These are phyloP conservation scores for Quercus phellos DNA, from an alignment of 331 rosid species.

Conservation along the genomic window DNA sequence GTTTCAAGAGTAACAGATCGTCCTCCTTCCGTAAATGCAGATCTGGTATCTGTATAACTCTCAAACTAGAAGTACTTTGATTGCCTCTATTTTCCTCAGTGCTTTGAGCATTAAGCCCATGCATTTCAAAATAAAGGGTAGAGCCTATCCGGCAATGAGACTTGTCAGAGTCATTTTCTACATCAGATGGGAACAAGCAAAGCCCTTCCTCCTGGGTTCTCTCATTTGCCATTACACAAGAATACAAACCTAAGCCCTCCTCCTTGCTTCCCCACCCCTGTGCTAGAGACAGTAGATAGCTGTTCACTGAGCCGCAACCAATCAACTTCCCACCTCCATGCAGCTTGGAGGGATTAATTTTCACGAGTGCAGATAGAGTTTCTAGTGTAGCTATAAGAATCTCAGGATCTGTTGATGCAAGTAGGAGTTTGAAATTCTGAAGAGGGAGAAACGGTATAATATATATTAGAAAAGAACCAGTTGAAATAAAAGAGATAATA, in stretches of 20 bases:
- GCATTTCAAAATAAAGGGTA: constrained; percentile 91
- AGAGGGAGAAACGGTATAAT: constrained; percentile 15
- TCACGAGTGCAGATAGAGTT: constrained; percentile 88
- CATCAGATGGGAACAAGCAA: constrained; percentile 79
- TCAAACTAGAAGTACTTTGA: constrained; percentile 42
- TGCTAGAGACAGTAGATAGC: constrained; percentile 86
- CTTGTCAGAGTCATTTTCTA: constrained; percentile 57
- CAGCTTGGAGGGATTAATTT: constrained; percentile 88
- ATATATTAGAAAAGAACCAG: neutral
- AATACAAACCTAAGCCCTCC: constrained; percentile 91
- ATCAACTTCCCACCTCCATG: constrained; percentile 94
- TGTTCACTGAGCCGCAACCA: constrained; percentile 87
- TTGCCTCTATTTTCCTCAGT: constrained; percentile 39
- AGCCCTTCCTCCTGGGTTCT: constrained; percentile 63
- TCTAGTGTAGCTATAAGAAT: constrained; percentile 78
- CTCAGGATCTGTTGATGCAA: constrained; percentile 94
- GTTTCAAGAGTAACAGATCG: constrained; percentile 72
- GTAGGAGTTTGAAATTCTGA: constrained; percentile 95
- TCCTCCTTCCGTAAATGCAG: constrained; percentile 75
- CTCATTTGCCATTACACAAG: constrained; percentile 85
- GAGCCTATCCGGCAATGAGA: constrained; percentile 78
- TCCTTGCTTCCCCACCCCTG: constrained; percentile 99
- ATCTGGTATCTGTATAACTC: constrained; percentile 81
- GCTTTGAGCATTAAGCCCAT: constrained; percentile 49
- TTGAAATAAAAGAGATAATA: neutral